Evolutionary conservation across 1,284 basidiomycete species (phyloP).

Genomic region (Inonotus obliquus): DNA sequence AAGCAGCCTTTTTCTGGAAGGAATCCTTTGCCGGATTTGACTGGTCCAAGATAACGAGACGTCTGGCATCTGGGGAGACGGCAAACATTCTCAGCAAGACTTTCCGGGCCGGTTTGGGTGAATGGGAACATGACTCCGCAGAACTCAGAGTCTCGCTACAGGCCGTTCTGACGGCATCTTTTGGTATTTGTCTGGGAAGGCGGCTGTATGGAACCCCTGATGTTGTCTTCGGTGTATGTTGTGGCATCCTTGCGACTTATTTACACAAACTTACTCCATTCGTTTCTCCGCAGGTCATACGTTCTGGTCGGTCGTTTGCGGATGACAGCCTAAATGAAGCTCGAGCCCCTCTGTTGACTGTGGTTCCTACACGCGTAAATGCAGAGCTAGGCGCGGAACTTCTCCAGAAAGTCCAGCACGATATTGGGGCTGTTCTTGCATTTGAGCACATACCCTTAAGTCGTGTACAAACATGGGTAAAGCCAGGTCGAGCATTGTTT

Average conservation of each 20-base stretch:
- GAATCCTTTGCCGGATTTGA: constrained; percentile 31
- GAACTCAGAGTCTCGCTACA: constrained; percentile 40
- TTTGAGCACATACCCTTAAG: constrained; percentile 42
- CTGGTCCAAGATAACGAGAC: constrained; percentile 29
- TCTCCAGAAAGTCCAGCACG: constrained; percentile 34
- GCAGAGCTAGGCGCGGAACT: constrained; percentile 26
- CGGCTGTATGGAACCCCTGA: constrained; percentile 30
- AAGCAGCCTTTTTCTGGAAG: constrained; percentile 37
- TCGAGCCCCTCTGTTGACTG: constrained; percentile 38
- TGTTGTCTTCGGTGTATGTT: constrained; percentile 41
- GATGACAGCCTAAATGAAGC: constrained; percentile 36
- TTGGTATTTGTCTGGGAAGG: constrained; percentile 31
- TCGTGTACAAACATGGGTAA: constrained; percentile 43
- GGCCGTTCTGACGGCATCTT: constrained; percentile 38
- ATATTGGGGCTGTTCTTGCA: constrained; percentile 35
- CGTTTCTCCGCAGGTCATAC: constrained; percentile 34
- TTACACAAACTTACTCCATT: background rate
- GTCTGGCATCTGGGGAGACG: constrained; percentile 15
- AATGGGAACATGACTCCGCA: constrained; percentile 28
- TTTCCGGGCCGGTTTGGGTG: constrained; percentile 2
- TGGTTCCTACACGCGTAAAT: constrained; percentile 39
- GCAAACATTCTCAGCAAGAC: background rate
- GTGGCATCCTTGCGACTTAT: background rate
- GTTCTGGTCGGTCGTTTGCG: constrained; percentile 42
- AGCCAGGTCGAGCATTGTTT: constrained; percentile 34